A percentile compares a stretch with the other conserved stretches of the same genome.
Conservation (phyloP, 306 rosid species). For the Lathyrus oleraceus region DNA sequence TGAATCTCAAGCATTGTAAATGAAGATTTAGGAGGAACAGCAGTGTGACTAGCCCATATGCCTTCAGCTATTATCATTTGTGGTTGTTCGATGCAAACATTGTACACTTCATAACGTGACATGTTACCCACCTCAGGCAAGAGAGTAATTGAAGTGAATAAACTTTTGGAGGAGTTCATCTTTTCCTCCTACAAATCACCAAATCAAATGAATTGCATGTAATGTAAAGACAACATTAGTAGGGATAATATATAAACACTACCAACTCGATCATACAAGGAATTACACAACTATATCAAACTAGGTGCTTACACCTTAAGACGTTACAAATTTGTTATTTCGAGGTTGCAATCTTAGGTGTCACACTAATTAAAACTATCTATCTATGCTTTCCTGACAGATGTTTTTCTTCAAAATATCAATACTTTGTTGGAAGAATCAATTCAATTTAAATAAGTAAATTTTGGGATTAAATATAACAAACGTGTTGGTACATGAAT, state of each 20-base stretch:
- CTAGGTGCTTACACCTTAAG: background rate
- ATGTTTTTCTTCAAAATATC: no score
- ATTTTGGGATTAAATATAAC: no score
- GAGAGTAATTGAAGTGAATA: background rate
- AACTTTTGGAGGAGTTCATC: background rate
- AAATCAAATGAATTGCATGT: no score
- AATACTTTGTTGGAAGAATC: no score
- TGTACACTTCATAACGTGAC: background rate
- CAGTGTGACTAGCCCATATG: background rate
- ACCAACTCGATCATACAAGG: no score
- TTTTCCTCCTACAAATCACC: background rate
- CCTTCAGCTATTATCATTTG: constrained; percentile 15
- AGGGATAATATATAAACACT: no score
- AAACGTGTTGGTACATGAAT: no score
- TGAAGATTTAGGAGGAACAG: constrained; percentile 3
- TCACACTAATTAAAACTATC: no score
- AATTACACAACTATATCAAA: background rate
- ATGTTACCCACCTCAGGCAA: background rate
- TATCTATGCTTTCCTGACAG: no score
- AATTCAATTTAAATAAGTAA: no score
- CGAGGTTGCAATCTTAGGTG: background rate
- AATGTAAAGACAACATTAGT: no score
- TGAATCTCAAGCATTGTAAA: constrained; percentile 48
- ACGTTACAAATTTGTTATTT: background rate
- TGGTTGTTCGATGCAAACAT: constrained; percentile 20